Conservation (phyloP, 176 grass and related monocot species). For the Musa troglodytarum region DNA sequence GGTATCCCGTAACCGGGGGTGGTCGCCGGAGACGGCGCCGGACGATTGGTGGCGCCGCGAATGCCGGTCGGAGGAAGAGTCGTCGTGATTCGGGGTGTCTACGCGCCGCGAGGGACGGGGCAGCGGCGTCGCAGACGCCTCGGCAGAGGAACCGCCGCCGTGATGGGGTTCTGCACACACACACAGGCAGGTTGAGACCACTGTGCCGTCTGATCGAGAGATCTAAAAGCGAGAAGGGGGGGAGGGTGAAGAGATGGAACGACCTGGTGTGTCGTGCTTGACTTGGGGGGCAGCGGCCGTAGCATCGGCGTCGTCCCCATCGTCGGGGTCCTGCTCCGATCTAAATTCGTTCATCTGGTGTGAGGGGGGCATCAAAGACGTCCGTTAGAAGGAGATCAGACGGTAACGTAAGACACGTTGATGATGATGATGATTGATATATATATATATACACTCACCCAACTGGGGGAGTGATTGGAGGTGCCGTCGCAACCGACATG, state of each 20-base stretch:
- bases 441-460: slow-evolving; percentile 26
- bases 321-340: not conserved
- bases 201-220: not conserved
- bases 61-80: not conserved
- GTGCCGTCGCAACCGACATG: slow-evolving; percentile 84
- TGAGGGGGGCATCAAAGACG: not conserved
- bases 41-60: not conserved
- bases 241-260: not conserved
- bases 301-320: not conserved
- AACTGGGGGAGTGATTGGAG: slow-evolving; percentile 43
- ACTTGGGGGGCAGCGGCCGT: not conserved
- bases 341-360: slow-evolving; percentile 16
- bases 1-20: not conserved
- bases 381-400: not conserved
- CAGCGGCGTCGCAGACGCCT: not conserved
- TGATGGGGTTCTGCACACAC: not conserved
- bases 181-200: not conserved
- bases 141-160: not conserved
- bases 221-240: not conserved
- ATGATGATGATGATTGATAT: not conserved
- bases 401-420: too few relatives aligned
- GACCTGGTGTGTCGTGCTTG: not conserved
- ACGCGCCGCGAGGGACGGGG: not conserved
- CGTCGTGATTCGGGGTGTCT: not conserved
- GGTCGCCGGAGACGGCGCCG: too few relatives aligned